These are phyloP conservation scores for Saturnispora quitensis DNA, from an alignment of 805 yeast genomes.

Conservation along the genomic window DNA sequence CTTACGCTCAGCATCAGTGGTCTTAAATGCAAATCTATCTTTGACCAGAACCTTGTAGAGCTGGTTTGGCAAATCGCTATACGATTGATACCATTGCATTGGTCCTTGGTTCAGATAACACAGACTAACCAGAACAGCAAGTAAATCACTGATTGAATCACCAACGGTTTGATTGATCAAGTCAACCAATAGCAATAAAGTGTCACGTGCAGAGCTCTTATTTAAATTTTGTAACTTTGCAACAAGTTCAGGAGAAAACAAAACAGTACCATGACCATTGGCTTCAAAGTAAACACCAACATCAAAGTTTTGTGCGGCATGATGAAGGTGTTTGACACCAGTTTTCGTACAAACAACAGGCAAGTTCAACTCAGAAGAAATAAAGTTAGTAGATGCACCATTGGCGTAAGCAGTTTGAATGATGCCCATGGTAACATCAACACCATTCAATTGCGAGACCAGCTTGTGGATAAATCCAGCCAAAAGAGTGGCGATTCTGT, in stretches of 20 bases:
- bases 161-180: constrained; percentile 97
- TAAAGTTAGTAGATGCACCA: constrained; percentile 76
- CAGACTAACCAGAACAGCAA: constrained; percentile 65
- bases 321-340: constrained; percentile 95
- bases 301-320: constrained; percentile 77
- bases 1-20: constrained; percentile 85
- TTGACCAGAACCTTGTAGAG: constrained; percentile 74
- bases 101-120: constrained; percentile 40
- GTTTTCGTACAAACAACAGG: constrained; percentile 90
- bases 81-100: constrained; percentile 63
- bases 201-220: constrained; percentile 31
- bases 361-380: constrained; percentile 48
- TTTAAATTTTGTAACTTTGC: constrained; percentile 31
- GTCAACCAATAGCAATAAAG: constrained; percentile 52
- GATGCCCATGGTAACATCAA: constrained; percentile 48
- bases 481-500: constrained; percentile 78
- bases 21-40: constrained; percentile 69
- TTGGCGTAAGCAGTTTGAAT: constrained; percentile 98
- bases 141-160: constrained; percentile 89
- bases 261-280: constrained; percentile 97
- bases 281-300: constrained; percentile 96
- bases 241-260: constrained; percentile 53
- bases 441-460: constrained; percentile 31
- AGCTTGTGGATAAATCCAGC: constrained; percentile 54
- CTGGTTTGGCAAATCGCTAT: constrained; percentile 80